Conservation (phyloP, 768 basidiomycete genomes). For the Gloeophyllum trabeum region DNA sequence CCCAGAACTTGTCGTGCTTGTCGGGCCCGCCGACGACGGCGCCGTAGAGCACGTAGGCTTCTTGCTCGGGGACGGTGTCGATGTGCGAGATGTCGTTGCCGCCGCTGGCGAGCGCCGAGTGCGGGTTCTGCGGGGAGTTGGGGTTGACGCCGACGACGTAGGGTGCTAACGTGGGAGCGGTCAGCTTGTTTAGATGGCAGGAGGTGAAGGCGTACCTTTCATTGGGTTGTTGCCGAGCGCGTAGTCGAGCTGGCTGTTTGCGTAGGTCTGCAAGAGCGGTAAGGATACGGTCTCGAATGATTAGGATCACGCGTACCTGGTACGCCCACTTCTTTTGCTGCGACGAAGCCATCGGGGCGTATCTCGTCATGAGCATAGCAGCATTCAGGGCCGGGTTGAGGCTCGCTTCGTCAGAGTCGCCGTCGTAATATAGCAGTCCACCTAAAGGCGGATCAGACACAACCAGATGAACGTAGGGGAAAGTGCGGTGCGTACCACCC, state of each 20-base stretch:
- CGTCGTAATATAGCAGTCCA: constrained; percentile 72
- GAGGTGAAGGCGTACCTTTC: constrained; percentile 42
- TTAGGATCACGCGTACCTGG: constrained; percentile 26
- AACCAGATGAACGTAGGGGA: background rate
- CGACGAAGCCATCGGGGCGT: constrained; percentile 62
- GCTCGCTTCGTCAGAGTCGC: constrained; percentile 70
- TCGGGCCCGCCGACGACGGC: constrained; percentile 86
- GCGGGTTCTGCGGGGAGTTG: constrained; percentile 85
- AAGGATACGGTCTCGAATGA: constrained; percentile 3
- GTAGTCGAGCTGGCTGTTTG: constrained; percentile 72
- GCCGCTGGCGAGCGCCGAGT: constrained; percentile 83
- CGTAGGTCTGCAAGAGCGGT: constrained; percentile 42
- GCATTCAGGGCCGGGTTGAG: constrained; percentile 83
- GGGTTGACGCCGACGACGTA: constrained; percentile 88
- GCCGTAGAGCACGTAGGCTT: constrained; percentile 76
- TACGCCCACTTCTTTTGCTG: constrained; percentile 48
- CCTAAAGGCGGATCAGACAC: constrained; percentile 30
- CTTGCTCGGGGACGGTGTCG: constrained; percentile 58
- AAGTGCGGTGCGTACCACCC: constrained; percentile 33
- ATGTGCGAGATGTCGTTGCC: constrained; percentile 60
- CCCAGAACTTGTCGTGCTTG: constrained; percentile 62
- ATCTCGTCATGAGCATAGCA: constrained; percentile 74
- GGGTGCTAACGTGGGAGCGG: constrained; percentile 32
- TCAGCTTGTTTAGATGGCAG: background rate
- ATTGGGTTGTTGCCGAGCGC: constrained; percentile 83